phyloP scores from a whole-genome alignment of 345 rosid genomes.

The Eucalyptus curtisii region DNA sequence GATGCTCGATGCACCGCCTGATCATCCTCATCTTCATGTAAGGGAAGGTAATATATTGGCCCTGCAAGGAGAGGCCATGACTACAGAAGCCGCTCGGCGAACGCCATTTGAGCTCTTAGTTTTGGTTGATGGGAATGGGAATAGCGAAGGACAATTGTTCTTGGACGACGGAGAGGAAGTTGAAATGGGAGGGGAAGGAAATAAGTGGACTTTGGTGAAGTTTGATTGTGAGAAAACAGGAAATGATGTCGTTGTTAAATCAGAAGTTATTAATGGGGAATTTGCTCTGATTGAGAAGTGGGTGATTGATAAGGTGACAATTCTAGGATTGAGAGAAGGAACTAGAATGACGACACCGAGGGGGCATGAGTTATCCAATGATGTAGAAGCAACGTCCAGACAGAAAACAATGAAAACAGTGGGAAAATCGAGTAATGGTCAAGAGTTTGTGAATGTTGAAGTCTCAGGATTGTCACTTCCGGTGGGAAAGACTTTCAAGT shows the following conservation, averaged over 20 bases:
- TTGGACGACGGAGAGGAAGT: conserved; percentile 52
- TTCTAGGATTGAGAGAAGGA: conserved; percentile 26
- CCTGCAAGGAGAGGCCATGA: conserved; percentile 61
- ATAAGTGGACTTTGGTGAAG: conserved; percentile 31
- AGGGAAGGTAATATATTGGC: conserved; percentile 53
- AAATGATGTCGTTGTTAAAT: conserved; percentile 7
- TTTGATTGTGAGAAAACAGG: conserved; percentile 19
- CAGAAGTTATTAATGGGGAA: conserved; percentile 34
- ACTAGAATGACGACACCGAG: background rate
- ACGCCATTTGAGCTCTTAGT: conserved; percentile 45
- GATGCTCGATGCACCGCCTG: conserved; percentile 34
- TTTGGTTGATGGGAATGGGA: conserved; percentile 18
- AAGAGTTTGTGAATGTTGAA: background rate
- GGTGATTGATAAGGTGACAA: conserved; percentile 33
- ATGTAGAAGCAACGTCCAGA: background rate
- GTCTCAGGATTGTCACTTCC: conserved; percentile 6
- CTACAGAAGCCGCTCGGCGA: conserved; percentile 35
- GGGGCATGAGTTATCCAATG: conserved; percentile 8
- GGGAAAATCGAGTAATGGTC: background rate
- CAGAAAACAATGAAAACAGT: background rate
- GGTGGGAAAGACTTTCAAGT: conserved; percentile 28
- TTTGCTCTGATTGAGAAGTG: conserved; percentile 39
- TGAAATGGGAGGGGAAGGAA: conserved; percentile 35
- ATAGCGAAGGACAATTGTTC: conserved; percentile 39
- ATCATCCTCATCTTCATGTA: conserved; percentile 52